Base-by-base conservation (phyloP, 2,329 filamentous ascomycete genomes). In the Cladophialophora bantiana region DNA sequence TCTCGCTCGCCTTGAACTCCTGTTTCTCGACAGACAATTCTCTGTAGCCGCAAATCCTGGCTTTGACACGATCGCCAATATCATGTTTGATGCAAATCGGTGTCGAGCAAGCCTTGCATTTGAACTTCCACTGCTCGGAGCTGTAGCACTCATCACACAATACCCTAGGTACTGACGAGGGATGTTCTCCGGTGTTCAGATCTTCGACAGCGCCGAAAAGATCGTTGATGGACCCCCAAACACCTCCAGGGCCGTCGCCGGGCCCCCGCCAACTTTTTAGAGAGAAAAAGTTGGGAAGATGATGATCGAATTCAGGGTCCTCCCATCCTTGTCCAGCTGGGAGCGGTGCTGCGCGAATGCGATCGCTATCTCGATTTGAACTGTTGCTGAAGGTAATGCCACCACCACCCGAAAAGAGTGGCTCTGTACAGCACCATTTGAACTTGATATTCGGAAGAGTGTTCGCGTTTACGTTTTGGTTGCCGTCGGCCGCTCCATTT, bases 11-110 rank as follows among this genome's bases (percentile, higher is more conserved):
- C 31, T 70, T 71, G 59, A 71, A 78, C 54, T 80, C 71, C 76
- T 64, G 83, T 68, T 82, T 83, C 72, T 88, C 85, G 26, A 82
- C 76, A 34, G 80, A 77, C 65, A 88, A 79, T 59, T 87, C 85
- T 69, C 83, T 79, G 71, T 83, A 87, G 18, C 85, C 85, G 72
- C 85, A 88, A 57, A 86, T 85, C 42, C 85, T 79, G 34, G 86
- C 78, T 61, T 85, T 84, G 20, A 86, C 78, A 7, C 69, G 69
- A 13, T 82, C 84, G 32, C 85, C 82, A 53, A 88, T 82, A 70
- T 88, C 85, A 73, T 88, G 85, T 71, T 87, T 85, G 71, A 86
- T 85, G 75, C 85, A 88, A 32, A 88, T 77, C 1, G 85, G 81
- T 62, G 81, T 84, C 48, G 84, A 84, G 76, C 85, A 88, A 52